A percentile compares a stretch with the other conserved stretches of the same genome.
Conservation (phyloP, 257 asterid species). For the Haberlea rhodopensis region DNA sequence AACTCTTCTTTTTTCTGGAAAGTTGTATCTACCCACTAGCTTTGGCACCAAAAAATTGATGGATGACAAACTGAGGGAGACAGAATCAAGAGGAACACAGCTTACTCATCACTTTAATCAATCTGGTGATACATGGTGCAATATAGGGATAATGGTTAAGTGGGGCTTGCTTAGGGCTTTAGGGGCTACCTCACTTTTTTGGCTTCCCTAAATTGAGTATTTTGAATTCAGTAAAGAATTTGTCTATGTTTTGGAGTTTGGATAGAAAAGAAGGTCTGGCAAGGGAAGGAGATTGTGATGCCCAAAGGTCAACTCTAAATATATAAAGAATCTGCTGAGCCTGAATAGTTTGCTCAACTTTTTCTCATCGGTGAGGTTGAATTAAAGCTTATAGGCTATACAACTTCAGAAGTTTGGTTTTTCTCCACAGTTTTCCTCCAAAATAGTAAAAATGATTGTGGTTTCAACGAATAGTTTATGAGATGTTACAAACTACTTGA, state of each 20-base stretch:
- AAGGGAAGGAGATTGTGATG: too few species aligned
- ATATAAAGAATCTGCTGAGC: not conserved
- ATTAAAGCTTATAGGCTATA: not conserved
- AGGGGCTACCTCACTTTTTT: not conserved
- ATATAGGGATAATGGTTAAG: too few species aligned
- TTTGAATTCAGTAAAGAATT: too few species aligned
- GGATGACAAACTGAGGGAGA: not conserved
- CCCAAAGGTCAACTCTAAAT: too few species aligned
- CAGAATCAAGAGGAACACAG: too few species aligned
- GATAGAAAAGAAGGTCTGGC: too few species aligned
- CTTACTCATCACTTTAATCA: too few species aligned
- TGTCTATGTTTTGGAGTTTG: too few species aligned
- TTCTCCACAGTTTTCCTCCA: not conserved
- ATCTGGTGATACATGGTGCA: not conserved
- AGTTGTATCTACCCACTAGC: not conserved
- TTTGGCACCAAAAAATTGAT: constrained; percentile 2
- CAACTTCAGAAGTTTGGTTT: not conserved
- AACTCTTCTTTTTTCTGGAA: not conserved
- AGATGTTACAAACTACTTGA: not conserved
- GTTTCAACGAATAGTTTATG: not conserved
- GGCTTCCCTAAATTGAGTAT: not conserved
- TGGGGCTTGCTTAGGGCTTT: not conserved
- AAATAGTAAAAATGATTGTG: too few species aligned
- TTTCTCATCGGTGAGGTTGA: not conserved
- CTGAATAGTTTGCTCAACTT: not conserved